These are phyloP conservation scores for Macroventuria anomochaeta DNA, from an alignment of 2,329 filamentous ascomycete genomes.

Conservation along the genomic window DNA sequence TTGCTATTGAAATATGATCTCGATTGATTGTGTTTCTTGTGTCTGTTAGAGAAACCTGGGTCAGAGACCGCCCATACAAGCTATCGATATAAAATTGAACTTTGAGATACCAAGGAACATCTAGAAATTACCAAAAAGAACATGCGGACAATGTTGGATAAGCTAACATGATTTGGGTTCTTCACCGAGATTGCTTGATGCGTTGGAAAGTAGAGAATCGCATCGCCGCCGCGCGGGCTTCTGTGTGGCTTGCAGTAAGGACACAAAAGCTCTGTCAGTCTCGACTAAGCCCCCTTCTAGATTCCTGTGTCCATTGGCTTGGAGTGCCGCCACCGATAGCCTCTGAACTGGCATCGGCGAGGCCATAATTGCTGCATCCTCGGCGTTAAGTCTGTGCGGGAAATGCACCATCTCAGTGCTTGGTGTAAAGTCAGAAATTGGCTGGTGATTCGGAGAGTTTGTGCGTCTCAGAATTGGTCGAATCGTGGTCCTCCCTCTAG, in stretches of 20 bases:
- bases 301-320: not conserved
- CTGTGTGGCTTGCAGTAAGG: not conserved
- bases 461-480: constrained; percentile 8
- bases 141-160: too few relatives aligned
- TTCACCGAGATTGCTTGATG: not conserved
- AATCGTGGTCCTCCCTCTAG: not conserved
- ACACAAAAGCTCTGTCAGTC: constrained; percentile 1
- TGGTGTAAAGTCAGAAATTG: not conserved
- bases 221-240: not conserved
- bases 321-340: not conserved
- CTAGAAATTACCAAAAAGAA: too few relatives aligned
- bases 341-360: constrained; percentile 2
- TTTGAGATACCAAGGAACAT: too few relatives aligned
- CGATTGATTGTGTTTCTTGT: too few relatives aligned
- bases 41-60: too few relatives aligned
- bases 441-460: not conserved
- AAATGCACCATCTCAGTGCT: constrained; percentile 3
- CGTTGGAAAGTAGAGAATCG: not conserved
- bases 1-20: too few relatives aligned
- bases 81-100: too few relatives aligned
- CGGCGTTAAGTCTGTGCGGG: too few relatives aligned
- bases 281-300: not conserved
- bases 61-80: too few relatives aligned
- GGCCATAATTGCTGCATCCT: not conserved
- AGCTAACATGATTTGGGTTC: too few relatives aligned